These are phyloP conservation scores for Hypoxylon sp. DNA, from an alignment of 2,329 filamentous ascomycete species.

Conservation along the genomic window DNA sequence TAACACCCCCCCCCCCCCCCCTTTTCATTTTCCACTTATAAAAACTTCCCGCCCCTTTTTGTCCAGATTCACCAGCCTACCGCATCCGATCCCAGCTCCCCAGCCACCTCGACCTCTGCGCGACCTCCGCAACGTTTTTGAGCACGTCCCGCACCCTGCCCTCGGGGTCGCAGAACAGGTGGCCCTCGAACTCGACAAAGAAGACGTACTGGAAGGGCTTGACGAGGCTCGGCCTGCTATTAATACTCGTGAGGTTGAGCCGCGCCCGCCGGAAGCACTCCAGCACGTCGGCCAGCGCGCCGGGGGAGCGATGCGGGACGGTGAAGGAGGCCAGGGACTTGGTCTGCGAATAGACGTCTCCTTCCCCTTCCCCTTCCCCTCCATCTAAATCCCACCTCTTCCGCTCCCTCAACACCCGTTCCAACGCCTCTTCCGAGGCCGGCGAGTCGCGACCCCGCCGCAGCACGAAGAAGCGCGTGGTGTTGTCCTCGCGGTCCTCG, in stretches of 20 bases:
- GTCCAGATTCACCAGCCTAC: background rate
- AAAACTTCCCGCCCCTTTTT: background rate
- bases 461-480: conserved; percentile 83
- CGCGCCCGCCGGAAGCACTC: conserved; percentile 80
- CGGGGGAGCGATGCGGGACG: conserved; percentile 81
- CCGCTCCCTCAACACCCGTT: background rate
- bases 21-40: background rate
- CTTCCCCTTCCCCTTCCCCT: conserved; percentile 13
- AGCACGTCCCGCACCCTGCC: conserved; percentile 73
- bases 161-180: conserved; percentile 66
- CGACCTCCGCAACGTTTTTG: conserved; percentile 68
- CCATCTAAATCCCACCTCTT: conserved; percentile 39
- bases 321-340: conserved; percentile 90
- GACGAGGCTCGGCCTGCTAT: conserved; percentile 81
- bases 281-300: conserved; percentile 86
- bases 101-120: conserved; percentile 76
- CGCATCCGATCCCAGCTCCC: conserved; percentile 73
- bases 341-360: conserved; percentile 50
- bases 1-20: too few species aligned
- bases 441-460: conserved; percentile 49
- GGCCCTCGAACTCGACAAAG: conserved; percentile 89
- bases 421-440: background rate
- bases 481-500: conserved; percentile 81
- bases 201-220: conserved; percentile 91
- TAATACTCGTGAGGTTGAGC: conserved; percentile 92